Conservation (phyloP, 495 filamentous ascomycete genomes). For the Daldinia vernicosa region DNA sequence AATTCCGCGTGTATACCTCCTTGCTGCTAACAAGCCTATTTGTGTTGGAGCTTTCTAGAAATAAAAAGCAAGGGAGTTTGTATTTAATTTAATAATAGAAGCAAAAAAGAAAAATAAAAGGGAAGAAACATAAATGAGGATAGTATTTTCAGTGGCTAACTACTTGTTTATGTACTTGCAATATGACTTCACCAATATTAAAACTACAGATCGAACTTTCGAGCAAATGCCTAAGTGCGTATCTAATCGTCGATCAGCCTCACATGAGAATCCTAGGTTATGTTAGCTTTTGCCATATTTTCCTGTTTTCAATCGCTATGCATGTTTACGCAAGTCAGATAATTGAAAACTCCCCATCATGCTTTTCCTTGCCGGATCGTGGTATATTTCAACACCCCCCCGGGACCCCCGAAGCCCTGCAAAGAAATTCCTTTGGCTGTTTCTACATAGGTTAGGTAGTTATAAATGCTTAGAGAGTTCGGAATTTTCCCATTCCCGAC, state of each 20-base stretch:
- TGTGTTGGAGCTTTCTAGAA: neutral
- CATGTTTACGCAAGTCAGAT: neutral
- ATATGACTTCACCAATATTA: neutral
- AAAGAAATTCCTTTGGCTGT: constrained; percentile 4
- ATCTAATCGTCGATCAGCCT: neutral
- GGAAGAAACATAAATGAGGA: neutral
- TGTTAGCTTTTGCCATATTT: neutral
- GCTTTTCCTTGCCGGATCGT: neutral
- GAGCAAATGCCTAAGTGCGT: neutral
- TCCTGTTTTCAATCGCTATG: neutral
- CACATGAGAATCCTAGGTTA: neutral
- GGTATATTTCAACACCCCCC: neutral
- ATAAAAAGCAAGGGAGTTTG: neutral
- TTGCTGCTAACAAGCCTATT: neutral
- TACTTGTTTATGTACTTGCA: neutral
- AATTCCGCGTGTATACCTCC: neutral
- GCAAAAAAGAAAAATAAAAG: neutral
- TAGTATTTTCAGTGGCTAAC: neutral
- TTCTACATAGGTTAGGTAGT: neutral
- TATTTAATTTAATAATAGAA: neutral
- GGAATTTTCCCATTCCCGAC: constrained; percentile 18
- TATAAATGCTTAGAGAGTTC: constrained; percentile 1
- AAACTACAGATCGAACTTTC: neutral
- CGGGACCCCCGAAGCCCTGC: neutral
- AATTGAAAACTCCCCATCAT: neutral